A percentile compares a stretch with the other conserved stretches of the same genome.
Evolutionary conservation across 2,329 filamentous ascomycete species (phyloP).

Genomic region (Aspergillus phoenicis): DNA sequence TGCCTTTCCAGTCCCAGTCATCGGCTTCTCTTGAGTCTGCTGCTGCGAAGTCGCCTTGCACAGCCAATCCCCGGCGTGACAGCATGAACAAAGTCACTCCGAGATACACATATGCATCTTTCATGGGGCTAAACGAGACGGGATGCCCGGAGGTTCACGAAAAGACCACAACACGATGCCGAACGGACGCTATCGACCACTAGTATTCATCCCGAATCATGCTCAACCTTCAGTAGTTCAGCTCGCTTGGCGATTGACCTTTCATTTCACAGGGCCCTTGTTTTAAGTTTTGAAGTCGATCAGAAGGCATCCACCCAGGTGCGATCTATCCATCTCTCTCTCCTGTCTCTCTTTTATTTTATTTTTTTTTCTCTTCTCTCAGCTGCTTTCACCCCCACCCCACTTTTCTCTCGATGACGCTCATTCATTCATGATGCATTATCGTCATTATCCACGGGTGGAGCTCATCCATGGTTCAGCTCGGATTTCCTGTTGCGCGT

Average conservation of each 20-base stretch:
- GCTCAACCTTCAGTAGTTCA: background rate
- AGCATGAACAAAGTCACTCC: too few species aligned
- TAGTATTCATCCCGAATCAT: constrained; percentile 1
- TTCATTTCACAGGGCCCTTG: background rate
- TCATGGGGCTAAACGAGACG: too few species aligned
- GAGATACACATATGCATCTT: too few species aligned
- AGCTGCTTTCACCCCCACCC: too few species aligned
- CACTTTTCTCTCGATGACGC: background rate
- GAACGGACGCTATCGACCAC: constrained; percentile 8
- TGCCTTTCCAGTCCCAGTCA: too few species aligned
- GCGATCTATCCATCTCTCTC: background rate
- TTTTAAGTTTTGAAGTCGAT: background rate
- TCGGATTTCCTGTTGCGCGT: constrained; percentile 11
- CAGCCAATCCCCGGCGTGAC: too few species aligned
- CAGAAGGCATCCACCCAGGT: background rate
- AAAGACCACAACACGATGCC: background rate
- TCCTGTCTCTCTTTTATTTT: background rate
- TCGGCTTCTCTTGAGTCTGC: too few species aligned
- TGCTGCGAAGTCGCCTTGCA: background rate
- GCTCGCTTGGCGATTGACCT: background rate
- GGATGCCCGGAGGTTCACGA: background rate
- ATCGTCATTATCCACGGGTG: constrained; percentile 4
- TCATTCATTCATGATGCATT: background rate
- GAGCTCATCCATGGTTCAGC: constrained; percentile 19
- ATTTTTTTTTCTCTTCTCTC: too few species aligned